Percentiles rank a stretch among this genome's conserved stretches.
Evolutionary conservation across 306 rosid species (phyloP).

Genomic region (Pyrus communis): DNA sequence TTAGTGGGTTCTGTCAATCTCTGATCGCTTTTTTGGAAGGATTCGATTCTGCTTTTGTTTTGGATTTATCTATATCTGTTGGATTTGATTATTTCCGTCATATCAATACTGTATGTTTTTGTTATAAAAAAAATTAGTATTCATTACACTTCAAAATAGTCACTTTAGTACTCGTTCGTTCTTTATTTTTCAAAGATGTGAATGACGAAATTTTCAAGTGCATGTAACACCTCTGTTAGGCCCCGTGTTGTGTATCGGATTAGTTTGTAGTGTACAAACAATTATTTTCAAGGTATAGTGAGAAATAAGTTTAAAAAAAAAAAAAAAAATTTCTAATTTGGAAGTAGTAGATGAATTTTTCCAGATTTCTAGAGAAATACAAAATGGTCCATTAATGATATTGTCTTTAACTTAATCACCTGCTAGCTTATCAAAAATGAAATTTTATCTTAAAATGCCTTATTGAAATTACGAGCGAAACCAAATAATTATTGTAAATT

Average conservation of each 20-base stretch:
- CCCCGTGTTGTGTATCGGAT: background rate
- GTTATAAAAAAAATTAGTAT: no score
- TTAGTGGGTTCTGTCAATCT: background rate
- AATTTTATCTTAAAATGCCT: background rate
- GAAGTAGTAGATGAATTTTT: background rate
- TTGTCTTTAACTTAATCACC: no score
- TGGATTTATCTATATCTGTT: background rate
- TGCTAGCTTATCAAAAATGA: no score
- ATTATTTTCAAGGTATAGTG: no score
- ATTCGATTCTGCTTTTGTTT: background rate
- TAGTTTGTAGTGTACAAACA: no score
- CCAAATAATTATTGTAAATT: background rate
- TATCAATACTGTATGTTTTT: no score
- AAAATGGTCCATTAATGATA: no score
- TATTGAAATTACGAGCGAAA: background rate
- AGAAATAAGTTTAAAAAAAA: no score
- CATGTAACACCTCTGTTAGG: background rate
- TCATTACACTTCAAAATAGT: no score
- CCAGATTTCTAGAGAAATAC: no score
- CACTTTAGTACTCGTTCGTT: background rate
- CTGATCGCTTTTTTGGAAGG: background rate
- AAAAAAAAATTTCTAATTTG: no score
- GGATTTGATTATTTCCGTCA: background rate
- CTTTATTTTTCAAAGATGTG: background rate
- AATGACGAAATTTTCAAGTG: background rate